Base-by-base conservation (phyloP, 805 yeast species). In the Nakazawaea laoshanensis region DNA sequence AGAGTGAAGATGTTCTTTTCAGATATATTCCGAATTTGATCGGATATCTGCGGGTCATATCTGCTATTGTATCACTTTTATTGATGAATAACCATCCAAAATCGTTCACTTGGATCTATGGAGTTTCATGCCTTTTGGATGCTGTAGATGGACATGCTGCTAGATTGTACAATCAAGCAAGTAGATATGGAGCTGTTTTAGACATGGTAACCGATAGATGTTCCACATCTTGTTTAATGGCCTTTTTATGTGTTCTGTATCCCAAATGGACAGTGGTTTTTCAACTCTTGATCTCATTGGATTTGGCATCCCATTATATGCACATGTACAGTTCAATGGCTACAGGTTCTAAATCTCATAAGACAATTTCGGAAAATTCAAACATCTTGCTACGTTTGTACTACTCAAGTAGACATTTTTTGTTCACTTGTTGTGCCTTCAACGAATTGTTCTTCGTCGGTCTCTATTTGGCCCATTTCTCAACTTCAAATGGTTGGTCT, bases 161-260 rank as follows among this genome's bases (percentile, higher is more conserved):
- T 4, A 70, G 99, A 42, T 70, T 70, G 48, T 85, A 67, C 53
- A 74, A 83, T 53, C 99, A 92, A 56, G 80, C 95, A 11, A 84
- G 96, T 20, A 71, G 74, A 44, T 85, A 86, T 45, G 99, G 99
- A 23, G 97, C 98, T 13, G 95, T 94, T 14, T 69, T 92, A 46
- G 99, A 92, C 57, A 92, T 92, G 99, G 96, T 92, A 20, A 89
- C 98, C 13, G 99, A 92, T 55, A 70, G 99, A 51, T 92, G 96
- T 53, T 88, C 98, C 10, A 92, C 99, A 0, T 74, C 94, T 10
- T 81, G 95, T n/a, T 68, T 92, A 48, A 77, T 92, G 45, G 87
- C 94, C 54, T 92, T 72, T 55, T 65, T 92, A 37, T 74, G 92
- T 44, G 77, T 83, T 23, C 63, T 82, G 29, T 89, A 84, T 50